Conservation (phyloP, 106 monocot genomes). For the Chionographis japonica region DNA sequence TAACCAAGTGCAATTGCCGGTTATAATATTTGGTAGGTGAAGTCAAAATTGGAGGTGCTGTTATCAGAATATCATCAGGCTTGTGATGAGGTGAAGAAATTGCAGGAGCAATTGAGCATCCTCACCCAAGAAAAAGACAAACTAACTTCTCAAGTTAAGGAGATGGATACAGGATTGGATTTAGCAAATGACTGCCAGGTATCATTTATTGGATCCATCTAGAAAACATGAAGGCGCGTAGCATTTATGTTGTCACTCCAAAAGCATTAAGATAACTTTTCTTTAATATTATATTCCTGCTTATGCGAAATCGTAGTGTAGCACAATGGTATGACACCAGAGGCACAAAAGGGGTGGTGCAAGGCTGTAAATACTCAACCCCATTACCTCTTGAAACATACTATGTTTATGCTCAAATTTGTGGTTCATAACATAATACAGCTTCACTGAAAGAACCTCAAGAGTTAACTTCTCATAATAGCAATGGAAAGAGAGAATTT, state of each 20-base stretch:
- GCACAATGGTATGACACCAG: too few species aligned
- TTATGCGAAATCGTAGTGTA: too few species aligned
- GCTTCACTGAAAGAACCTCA: slow-evolving; percentile 11
- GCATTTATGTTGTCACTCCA: too few species aligned
- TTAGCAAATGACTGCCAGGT: slow-evolving; percentile 16
- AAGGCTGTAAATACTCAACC: too few species aligned
- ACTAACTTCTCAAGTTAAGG: not conserved
- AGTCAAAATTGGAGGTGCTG: slow-evolving; percentile 18
- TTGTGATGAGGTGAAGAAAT: slow-evolving; percentile 14
- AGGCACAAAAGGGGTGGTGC: too few species aligned
- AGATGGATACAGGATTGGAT: slow-evolving; percentile 4
- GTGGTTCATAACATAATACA: not conserved
- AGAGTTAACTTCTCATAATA: slow-evolving; percentile 11
- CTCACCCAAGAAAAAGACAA: slow-evolving; percentile 15
- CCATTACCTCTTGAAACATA: not conserved
- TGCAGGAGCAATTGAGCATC: slow-evolving; percentile 14
- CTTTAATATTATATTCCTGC: too few species aligned
- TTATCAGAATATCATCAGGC: slow-evolving; percentile 15
- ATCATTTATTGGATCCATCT: not conserved
- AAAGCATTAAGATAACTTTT: too few species aligned
- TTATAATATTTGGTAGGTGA: slow-evolving; percentile 5
- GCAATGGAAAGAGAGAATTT: slow-evolving; percentile 20
- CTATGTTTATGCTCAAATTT: not conserved
- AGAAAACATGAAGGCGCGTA: not conserved
- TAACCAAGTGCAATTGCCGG: too few species aligned